Conservation (phyloP, 169 alveolate genomes). For the Babesia divergens region DNA sequence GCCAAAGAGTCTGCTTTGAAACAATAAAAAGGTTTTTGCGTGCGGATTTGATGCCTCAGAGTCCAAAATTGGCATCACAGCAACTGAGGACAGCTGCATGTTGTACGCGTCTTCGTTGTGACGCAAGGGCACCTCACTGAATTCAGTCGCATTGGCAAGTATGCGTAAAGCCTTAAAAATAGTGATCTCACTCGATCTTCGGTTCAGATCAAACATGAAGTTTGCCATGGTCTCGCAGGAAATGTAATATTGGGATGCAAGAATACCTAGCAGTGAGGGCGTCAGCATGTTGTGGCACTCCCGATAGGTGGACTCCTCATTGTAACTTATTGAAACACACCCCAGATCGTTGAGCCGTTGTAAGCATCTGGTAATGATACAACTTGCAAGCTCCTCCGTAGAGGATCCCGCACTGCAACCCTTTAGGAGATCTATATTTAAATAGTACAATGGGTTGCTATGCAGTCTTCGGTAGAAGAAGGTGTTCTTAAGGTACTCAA, state of each 20-base stretch:
- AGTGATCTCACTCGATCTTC: constrained; percentile 13
- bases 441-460: constrained; percentile 74
- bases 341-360: constrained; percentile 45
- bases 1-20: constrained; percentile 65
- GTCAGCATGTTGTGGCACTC: constrained; percentile 22
- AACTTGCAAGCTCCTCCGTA: constrained; percentile 49
- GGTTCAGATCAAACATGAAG: background rate
- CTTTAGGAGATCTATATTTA: constrained; percentile 28
- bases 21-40: constrained; percentile 87
- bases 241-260: constrained; percentile 66
- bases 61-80: constrained; percentile 84
- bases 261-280: constrained; percentile 67
- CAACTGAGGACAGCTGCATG: constrained; percentile 81
- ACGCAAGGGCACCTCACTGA: constrained; percentile 88
- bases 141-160: constrained; percentile 86
- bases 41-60: constrained; percentile 85
- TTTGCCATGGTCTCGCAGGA: constrained; percentile 53
- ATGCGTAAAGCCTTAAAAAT: constrained; percentile 70
- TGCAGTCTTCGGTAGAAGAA: constrained; percentile 80
- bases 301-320: background rate
- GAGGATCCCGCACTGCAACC: constrained; percentile 30
- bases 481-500: constrained; percentile 82
- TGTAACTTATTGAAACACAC: constrained; percentile 22
- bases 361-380: constrained; percentile 23
- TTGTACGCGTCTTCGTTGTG: constrained; percentile 92